Evolutionary conservation across 345 rosid genomes (phyloP).

Genomic region (Gossypium rotundifolium): DNA sequence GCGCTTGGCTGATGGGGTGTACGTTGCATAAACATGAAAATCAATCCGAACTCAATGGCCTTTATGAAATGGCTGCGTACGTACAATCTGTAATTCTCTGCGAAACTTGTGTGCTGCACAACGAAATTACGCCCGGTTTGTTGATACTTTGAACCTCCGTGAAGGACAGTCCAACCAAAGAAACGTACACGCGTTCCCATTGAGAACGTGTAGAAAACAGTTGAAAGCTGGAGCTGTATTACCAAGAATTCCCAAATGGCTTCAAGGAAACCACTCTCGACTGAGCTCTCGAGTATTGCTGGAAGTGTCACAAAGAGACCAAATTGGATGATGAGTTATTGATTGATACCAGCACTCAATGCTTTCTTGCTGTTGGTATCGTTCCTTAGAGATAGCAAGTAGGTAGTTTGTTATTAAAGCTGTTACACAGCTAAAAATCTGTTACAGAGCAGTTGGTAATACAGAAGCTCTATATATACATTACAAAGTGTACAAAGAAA

Average conservation of each 20-base stretch:
- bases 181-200: slow-evolving; percentile 92
- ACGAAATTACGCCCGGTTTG: slow-evolving; percentile 89
- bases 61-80: slow-evolving; percentile 85
- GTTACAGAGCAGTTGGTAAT: no score
- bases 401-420: no score
- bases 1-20: slow-evolving; percentile 43
- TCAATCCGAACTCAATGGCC: slow-evolving; percentile 31
- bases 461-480: no score
- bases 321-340: slow-evolving; percentile 84
- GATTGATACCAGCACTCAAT: slow-evolving; percentile 71
- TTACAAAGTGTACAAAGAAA: no score
- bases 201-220: slow-evolving; percentile 88
- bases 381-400: no score
- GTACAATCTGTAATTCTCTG: slow-evolving; percentile 85
- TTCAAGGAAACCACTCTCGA: slow-evolving; percentile 86
- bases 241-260: slow-evolving; percentile 89
- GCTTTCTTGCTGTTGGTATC: slow-evolving; percentile 58
- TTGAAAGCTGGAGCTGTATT: slow-evolving; percentile 89
- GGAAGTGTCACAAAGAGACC: slow-evolving; percentile 94
- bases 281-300: slow-evolving; percentile 77
- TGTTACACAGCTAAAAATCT: no score
- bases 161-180: slow-evolving; percentile 92
- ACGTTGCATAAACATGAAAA: slow-evolving; percentile 58
- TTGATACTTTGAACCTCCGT: slow-evolving; percentile 71
- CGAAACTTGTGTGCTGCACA: slow-evolving; percentile 86